These are phyloP conservation scores for Wakefieldia striispora DNA, from an alignment of 768 basidiomycete species.

Conservation along the genomic window DNA sequence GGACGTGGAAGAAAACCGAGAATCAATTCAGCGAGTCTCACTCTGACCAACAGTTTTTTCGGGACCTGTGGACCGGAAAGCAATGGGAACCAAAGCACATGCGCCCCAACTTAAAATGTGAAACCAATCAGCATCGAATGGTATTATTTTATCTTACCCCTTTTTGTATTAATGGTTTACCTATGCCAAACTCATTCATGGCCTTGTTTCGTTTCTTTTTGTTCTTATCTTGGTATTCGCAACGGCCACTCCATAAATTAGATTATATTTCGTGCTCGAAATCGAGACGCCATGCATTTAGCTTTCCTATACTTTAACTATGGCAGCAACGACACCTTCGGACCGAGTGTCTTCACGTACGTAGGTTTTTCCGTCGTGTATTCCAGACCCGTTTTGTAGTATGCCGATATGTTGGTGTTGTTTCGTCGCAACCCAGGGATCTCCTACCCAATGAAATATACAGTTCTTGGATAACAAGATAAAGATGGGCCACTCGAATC, in stretches of 20 bases:
- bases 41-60: not conserved
- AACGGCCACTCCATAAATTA: not conserved
- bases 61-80: not conserved
- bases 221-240: slow-evolving; percentile 2
- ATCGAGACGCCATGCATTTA: slow-evolving; percentile 5
- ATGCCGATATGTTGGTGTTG: slow-evolving; percentile 8
- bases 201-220: not conserved
- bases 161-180: slow-evolving; percentile 26
- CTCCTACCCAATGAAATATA: not conserved
- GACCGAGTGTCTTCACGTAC: not conserved
- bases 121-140: slow-evolving; percentile 15
- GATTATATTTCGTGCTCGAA: slow-evolving; percentile 5
- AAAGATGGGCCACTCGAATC: too few relatives aligned
- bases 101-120: slow-evolving; percentile 3
- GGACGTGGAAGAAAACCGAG: slow-evolving; percentile 2
- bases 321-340: not conserved
- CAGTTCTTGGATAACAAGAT: not conserved
- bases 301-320: not conserved
- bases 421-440: not conserved
- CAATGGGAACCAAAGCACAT: slow-evolving; percentile 1
- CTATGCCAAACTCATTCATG: slow-evolving; percentile 17
- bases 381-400: slow-evolving; percentile 4
- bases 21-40: not conserved
- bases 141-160: slow-evolving; percentile 26
- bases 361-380: not conserved